Base-by-base conservation (phyloP, 1,284 basidiomycete species). In the Melampsora americana region DNA sequence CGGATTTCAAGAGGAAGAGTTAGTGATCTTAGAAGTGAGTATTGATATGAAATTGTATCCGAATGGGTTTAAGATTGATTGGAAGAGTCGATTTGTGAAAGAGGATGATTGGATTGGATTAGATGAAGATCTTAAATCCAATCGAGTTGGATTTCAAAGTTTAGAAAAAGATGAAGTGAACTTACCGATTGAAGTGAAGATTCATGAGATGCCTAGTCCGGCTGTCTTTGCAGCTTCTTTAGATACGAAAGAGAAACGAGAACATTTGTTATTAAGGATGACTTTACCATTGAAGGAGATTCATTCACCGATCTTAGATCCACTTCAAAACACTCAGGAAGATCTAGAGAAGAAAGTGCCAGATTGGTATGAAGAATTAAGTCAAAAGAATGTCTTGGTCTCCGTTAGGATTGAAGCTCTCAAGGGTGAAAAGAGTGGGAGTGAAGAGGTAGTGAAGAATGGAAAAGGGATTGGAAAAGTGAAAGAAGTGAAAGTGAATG, bases 201-300 rank as follows among this genome's bases (percentile, higher is more conserved):
- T 84, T 18, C 81, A 84, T 62, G 90, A 89, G 0, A 86, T 93
- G 70, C 90, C 92, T 0, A 87, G 89, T 4, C 92, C 91, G 1
- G 89, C 91, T 0, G 83, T 92, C 53, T 90, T 92, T 81, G 91
- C 92, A 3, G 89, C 83, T 5, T 83, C 82, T 0, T 80, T 84
- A 3, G 83, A 84, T 44, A 59, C 77, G 18, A 79, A 5, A 20
- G 50, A 20, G 6, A 53, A 53, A 53, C 80, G 81, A 18, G 86
- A 89, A 26, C 86, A 91, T 48, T 91, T 94, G 81, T 82, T 95
- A 23, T 79, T 95, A 12, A 86, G 90, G 59, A 81, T 95, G 71
- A 89, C 87, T 50, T 83, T 95, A n/a, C 92, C 92, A 2, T 93
- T 92, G 0, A 88, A 90, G 12, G 90, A 89, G 77, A 92, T 89